Base-by-base conservation (phyloP, 169 alveolate species). In the Plasmodium gaboni region DNA sequence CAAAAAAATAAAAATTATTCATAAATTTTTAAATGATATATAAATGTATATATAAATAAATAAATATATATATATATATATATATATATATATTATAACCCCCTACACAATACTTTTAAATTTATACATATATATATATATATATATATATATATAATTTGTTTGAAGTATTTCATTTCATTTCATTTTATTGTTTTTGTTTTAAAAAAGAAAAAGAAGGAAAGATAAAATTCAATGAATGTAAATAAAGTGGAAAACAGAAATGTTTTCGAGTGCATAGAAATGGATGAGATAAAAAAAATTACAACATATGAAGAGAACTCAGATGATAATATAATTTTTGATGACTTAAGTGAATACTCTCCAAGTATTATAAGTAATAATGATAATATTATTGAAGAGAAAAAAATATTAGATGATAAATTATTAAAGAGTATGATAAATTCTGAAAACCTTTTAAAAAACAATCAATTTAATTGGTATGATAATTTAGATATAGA, bases 271-370 rank as follows among this genome's bases (percentile, higher is more conserved):
- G 88, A 76, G 24, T 76, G 88, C 7, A 76, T 76, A 22, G 88
- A 76, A 64, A 76, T 76, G 88, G 59, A 26, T 9, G 76, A 76
- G 24, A 76, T 76, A 76, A 76, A 48, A 15, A 76, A 68, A 22
- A 9, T 76, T 19, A 50, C 28, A 64, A 74, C 0, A 38, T 55
- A 46, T 13, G 65, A 76, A 15, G 74, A 48, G 0, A 64, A 64
- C 24, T 76, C 88, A 17, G 88, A 76, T 7, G 57, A 76, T 1
- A 44, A 64, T 24, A 19, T 76, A 9, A 76, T 50, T 55, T 42
- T 76, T 15, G 44, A 76, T n/a, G 74, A 76, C 2, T 32, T 76
- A 8, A 76, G 69, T 28, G 69, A 64, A 4, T 76, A 68, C 13
- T 76, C 88, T 1, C 74, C 88, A 3, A 64, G 68, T 12, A 15